Evolutionary conservation across 768 basidiomycete genomes (phyloP).

Genomic region (Baorangia bicolor): DNA sequence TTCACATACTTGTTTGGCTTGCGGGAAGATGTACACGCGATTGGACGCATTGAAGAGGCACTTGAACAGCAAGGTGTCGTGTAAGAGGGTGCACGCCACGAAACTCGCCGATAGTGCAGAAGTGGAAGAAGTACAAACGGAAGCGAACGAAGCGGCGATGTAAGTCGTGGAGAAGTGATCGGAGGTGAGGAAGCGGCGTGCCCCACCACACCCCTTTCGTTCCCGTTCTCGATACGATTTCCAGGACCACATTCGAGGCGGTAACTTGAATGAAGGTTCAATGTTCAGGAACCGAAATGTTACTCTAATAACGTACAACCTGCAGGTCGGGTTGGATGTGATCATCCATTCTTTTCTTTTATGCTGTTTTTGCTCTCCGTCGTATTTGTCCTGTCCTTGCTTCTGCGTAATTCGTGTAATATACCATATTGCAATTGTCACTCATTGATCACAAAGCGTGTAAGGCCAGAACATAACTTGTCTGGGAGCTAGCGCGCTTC

Average conservation of each 20-base stretch:
- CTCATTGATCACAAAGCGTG: background rate
- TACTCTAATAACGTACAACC: background rate
- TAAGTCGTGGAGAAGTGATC: conserved; percentile 8
- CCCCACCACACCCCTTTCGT: background rate
- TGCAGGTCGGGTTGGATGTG: conserved; percentile 7
- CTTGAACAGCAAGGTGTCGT: conserved; percentile 27
- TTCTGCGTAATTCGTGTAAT: background rate
- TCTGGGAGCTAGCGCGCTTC: background rate
- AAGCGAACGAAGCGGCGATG: conserved; percentile 22
- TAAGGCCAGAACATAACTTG: background rate
- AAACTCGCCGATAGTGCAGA: conserved; percentile 7
- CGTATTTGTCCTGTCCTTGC: background rate
- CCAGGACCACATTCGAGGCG: background rate
- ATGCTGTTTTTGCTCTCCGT: background rate
- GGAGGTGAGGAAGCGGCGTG: conserved; percentile 22
- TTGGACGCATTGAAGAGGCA: conserved; percentile 35
- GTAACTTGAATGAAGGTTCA: background rate
- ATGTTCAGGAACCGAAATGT: background rate
- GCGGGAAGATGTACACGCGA: conserved; percentile 30
- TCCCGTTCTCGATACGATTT: background rate
- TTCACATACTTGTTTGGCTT: conserved; percentile 22
- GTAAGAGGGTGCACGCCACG: conserved; percentile 24
- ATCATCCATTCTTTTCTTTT: background rate
- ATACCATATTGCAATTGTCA: background rate
- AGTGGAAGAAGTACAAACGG: conserved; percentile 8